Base-by-base conservation (phyloP, 441 rosid species). In the Erodium chrysanthum region DNA sequence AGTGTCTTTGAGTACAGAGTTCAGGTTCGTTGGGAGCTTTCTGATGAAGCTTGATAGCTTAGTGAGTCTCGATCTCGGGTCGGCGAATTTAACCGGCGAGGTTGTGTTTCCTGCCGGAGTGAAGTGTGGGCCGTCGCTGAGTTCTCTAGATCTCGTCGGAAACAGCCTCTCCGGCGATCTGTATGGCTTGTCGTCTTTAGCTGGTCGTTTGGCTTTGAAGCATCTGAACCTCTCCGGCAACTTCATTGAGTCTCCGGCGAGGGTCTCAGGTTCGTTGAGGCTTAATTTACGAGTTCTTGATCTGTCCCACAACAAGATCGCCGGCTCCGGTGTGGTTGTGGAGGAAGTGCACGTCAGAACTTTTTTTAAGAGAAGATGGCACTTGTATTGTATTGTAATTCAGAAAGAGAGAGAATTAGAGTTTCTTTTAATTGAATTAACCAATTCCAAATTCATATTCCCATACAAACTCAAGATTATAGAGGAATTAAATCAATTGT, bases 81-180 rank as follows among this genome's bases (percentile, higher is more conserved):
- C 75, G 18, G 46, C 83, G 21, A 73, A 86, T 76, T 74, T 92
- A 73, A 78, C 90, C 40, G 98, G 96, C 50, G 63, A 83, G 72
- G 72, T 92, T 66, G 71, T 84, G 44, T 66, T 80, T 69, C 84
- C 85, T n/a, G 17, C 68, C 75, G 83, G 81, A 46, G 84, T 86
- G 74, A 85, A 78, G 74, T 92, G 98, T 79, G 77, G 92, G 66
- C 71, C 88, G 1, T 68, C 77, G 60, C 70, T 92, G 69, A 75
- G 77, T 72, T 76, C 48, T 76, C 70, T 92, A 65, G 98, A 92
- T 88, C 96, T 92, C 54, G 85, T 97, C 7, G 73, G 63, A 0
- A 93, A 91, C 83, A 58, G 29, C 22, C 64, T 91, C 5, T 80
- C 95, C 0, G 93, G 97, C 27, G 78, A 89, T 59, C 21, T 85